Evolutionary conservation across 192 early-diverging fungal genomes (phyloP), one percentile per base, ranked within the genome.

Genomic region (Umbelopsis vinacea): DNA sequence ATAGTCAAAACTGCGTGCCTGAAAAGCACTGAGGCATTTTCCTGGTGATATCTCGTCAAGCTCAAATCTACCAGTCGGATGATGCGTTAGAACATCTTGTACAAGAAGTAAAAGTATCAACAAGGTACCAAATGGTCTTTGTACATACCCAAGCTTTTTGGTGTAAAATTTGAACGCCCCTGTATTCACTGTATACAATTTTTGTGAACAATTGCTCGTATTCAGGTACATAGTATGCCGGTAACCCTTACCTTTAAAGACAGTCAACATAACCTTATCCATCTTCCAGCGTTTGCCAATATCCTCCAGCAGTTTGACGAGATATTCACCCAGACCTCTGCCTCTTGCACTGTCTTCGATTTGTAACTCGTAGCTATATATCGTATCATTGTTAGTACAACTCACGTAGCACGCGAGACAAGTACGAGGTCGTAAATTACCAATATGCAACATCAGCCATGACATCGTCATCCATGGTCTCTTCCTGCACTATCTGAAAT

Each of bases 31-130:
- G 26, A 92, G 55, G 46, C 81, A 84, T 2, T 79, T 77, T 52
- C 87, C 79, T 15, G 90, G 90, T 8, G 90, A 92, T 29, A 90
- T 89, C 52, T 83, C 82, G 60, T 92, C 90, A 7, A 87, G 81
- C 19, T 74, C 71, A 60, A 85, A 90, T 35, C 89, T 90, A 71
- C 63, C 21, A 7, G 23, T 5, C 3, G 29, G 29, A 3, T 22
- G 38, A 53, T 53, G 10, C 12, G 38, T 21, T 67, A 57, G 29
- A 14, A 17, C 2, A 66, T 14, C 1, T 9, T 45, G 24, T 9
- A 69, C 15, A 1, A 4, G 22, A 71, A 35, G 9, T 46, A 23
- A 68, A 35, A 77, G 26, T 3, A 29, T 29, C 29, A 29, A 29
- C 29, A 29, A 29, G 29, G 29, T 29, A 3, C 29, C 29, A 29